Evolutionary conservation across 352 stramenopile species (phyloP).

Genomic region (Phytophthora sp.): DNA sequence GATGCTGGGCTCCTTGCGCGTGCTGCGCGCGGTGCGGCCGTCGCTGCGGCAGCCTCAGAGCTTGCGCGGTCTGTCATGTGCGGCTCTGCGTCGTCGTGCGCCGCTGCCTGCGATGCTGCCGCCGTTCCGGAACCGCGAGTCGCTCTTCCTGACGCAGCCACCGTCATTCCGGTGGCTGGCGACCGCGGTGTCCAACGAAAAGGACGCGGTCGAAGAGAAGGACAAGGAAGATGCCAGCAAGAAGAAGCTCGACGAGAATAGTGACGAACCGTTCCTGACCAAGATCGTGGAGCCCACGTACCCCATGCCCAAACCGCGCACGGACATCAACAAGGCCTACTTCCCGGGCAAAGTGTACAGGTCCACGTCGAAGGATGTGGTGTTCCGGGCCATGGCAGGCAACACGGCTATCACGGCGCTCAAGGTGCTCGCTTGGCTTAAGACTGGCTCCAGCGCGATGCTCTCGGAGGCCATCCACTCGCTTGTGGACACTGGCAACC

Average conservation of each 20-base stretch:
- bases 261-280: constrained; percentile 43
- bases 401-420: constrained; percentile 95
- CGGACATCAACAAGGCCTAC: constrained; percentile 88
- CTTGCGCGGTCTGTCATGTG: constrained; percentile 9
- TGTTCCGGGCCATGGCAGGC: constrained; percentile 91
- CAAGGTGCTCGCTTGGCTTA: constrained; percentile 75
- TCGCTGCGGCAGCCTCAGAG: constrained; percentile 11
- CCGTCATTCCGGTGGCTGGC: constrained; percentile 30
- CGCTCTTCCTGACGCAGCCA: constrained; percentile 10
- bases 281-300: constrained; percentile 52
- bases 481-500: constrained; percentile 97
- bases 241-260: not conserved
- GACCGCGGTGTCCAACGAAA: constrained; percentile 11
- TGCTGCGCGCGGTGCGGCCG: constrained; percentile 17
- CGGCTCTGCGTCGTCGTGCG: constrained; percentile 6
- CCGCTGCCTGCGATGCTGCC: constrained; percentile 8
- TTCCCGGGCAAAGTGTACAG: constrained; percentile 84
- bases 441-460: constrained; percentile 96
- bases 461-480: constrained; percentile 97
- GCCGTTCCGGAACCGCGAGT: constrained; percentile 8
- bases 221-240: not conserved
- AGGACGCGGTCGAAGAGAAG: not conserved
- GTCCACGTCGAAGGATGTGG: constrained; percentile 77
- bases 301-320: constrained; percentile 56
- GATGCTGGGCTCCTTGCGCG: constrained; percentile 39